Percentiles rank a stretch among this genome's conserved stretches.
phyloP scores from a whole-genome alignment of 352 stramenopile genomes.

The Globisporangium iwayamae region DNA sequence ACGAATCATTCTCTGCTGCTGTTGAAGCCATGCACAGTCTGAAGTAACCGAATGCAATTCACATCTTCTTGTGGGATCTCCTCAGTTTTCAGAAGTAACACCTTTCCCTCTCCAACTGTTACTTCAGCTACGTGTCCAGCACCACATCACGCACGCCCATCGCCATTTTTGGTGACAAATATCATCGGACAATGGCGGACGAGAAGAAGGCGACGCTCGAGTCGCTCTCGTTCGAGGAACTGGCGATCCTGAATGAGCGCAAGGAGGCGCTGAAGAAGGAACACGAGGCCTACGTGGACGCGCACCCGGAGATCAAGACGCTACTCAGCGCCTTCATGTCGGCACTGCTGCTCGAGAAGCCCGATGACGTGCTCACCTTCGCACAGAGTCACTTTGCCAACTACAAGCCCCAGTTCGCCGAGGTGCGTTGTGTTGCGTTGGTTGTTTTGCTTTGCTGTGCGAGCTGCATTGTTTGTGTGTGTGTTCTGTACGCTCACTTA shows the following conservation, averaged over 20 bases:
- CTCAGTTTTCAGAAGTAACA: not conserved
- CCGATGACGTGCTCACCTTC: slow-evolving; percentile 76
- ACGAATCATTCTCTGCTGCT: not conserved
- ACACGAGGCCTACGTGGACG: slow-evolving; percentile 75
- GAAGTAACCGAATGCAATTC: too few relatives aligned
- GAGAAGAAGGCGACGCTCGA: slow-evolving; percentile 47
- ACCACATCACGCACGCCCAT: not conserved
- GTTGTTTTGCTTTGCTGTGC: not conserved
- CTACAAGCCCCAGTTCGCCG: slow-evolving; percentile 51
- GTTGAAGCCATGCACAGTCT: not conserved
- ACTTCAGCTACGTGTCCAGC: not conserved
- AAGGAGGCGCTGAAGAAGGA: slow-evolving; percentile 86
- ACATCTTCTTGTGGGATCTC: too few relatives aligned
- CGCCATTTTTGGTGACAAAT: slow-evolving; percentile 2
- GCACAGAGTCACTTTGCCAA: slow-evolving; percentile 75
- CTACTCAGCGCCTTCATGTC: slow-evolving; percentile 87
- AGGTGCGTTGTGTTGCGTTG: slow-evolving; percentile 20
- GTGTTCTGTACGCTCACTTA: not conserved
- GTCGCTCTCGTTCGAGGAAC: slow-evolving; percentile 81
- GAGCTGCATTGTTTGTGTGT: not conserved
- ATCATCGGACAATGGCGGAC: slow-evolving; percentile 22
- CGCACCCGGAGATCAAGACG: slow-evolving; percentile 88
- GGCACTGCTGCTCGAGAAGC: slow-evolving; percentile 84
- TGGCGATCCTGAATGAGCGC: slow-evolving; percentile 81
- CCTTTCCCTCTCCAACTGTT: not conserved